Evolutionary conservation across 1,284 basidiomycete genomes (phyloP), one percentile per base, ranked within the genome.

Genomic region (Chondrostereum purpureum): DNA sequence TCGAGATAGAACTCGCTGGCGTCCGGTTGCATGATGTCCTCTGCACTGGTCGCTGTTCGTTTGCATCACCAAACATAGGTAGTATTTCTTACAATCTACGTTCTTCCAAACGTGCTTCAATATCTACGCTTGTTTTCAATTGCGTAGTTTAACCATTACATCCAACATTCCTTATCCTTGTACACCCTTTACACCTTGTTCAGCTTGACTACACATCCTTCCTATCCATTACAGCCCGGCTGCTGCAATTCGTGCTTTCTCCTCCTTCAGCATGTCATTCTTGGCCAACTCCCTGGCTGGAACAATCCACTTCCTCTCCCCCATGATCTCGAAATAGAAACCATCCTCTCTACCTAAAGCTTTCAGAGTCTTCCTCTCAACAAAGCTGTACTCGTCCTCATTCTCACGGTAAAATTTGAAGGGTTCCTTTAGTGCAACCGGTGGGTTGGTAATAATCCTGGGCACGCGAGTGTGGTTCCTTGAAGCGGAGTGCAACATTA

Each of bases 401-500:
- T 73, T 59, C 24, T 63, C 64, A 41, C 73, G 65, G 43, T 67
- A 57, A 52, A 80, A 77, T 36, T 69, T 65, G 60, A 81, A 80
- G 8, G 78, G 78, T 50, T 69, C 63, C 44, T 64, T 67, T 36
- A 80, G 62, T 36, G 66, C 58, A 4, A 79, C 78, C 5, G 77
- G 77, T 44, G 78, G 79, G 53, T 81, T 81, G 34, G 77, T 79
- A 55, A 81, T 81, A 46, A 81, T 64, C 43, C 78, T 65, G 33
- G 72, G 73, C 13, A 68, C 56, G 16, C 78, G 71, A 24, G 71
- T 58, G 49, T 72, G 65, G 57, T 83, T 83, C 60, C 72, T 76
- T 34, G 74, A 74, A n/a, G 79, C 78, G 8, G 77, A 73, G 54
- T 81, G 78, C 46, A 78, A 60, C 77, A 80, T 81, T 48, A 82